These are phyloP conservation scores for Blastocystis sp. DNA, from an alignment of 352 stramenopile species.

Conservation along the genomic window DNA sequence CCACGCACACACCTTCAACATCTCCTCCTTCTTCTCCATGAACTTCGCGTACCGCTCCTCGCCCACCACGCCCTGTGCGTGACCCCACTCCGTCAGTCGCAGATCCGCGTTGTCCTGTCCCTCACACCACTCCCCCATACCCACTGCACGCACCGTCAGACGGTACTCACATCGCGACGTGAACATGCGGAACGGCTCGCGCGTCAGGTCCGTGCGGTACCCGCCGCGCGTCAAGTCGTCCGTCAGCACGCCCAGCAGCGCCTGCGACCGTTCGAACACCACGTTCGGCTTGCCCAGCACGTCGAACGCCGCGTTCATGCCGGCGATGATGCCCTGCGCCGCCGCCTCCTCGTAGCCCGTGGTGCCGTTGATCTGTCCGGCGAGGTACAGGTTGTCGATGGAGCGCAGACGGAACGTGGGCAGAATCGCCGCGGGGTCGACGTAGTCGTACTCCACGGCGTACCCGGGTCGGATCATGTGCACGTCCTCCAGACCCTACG, in stretches of 20 bases:
- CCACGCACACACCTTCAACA: slow-evolving; percentile 78
- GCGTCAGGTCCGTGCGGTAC: slow-evolving; percentile 50
- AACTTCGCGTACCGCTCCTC: slow-evolving; percentile 83
- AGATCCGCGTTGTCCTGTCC: slow-evolving; percentile 93
- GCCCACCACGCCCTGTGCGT: slow-evolving; percentile 82
- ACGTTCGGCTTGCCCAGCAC: slow-evolving; percentile 82
- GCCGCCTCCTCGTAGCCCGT: slow-evolving; percentile 98
- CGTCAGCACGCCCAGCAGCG: slow-evolving; percentile 96
- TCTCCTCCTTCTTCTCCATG: slow-evolving; percentile 81
- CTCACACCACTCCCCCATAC: not conserved
- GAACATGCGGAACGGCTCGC: slow-evolving; percentile 98
- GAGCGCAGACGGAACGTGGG: slow-evolving; percentile 32
- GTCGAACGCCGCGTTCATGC: slow-evolving; percentile 89
- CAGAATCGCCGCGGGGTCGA: slow-evolving; percentile 80
- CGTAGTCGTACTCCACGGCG: slow-evolving; percentile 99
- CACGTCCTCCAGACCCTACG: slow-evolving; percentile 88
- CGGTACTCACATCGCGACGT: slow-evolving; percentile 92
- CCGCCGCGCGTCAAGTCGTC: slow-evolving; percentile 90
- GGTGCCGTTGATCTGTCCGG: slow-evolving; percentile 97
- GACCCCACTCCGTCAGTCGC: slow-evolving; percentile 89
- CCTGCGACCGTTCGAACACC: slow-evolving; percentile 89
- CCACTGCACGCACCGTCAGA: slow-evolving; percentile 80
- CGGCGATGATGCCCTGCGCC: slow-evolving; percentile 94
- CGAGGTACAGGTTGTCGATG: slow-evolving; percentile 78
- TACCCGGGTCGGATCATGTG: slow-evolving; percentile 93